A percentile compares a stretch with the other conserved stretches of the same genome.
These are phyloP conservation scores for Lasiosphaeria miniovina DNA, from an alignment of 495 filamentous ascomycete species.

Conservation along the genomic window DNA sequence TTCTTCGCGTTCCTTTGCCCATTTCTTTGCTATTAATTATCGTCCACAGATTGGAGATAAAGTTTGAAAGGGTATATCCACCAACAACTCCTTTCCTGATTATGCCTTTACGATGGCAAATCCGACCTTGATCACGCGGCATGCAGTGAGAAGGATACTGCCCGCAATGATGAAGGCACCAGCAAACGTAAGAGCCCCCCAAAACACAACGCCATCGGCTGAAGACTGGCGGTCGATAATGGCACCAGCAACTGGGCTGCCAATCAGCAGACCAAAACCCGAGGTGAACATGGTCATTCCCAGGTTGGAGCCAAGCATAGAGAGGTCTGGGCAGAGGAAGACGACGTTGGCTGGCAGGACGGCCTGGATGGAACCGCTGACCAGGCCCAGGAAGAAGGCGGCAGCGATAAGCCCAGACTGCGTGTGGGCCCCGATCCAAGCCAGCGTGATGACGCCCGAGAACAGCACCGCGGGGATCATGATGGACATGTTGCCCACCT, in stretches of 20 bases:
- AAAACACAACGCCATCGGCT: not conserved
- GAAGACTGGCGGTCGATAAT: constrained; percentile 18
- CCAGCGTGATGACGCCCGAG: constrained; percentile 31
- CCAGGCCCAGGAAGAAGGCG: constrained; percentile 40
- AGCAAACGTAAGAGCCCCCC: constrained; percentile 12
- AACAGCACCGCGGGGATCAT: constrained; percentile 28
- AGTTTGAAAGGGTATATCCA: not conserved
- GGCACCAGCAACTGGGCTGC: constrained; percentile 63
- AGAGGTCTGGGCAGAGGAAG: constrained; percentile 54
- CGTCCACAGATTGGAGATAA: too few relatives aligned
- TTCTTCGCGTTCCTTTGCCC: too few relatives aligned
- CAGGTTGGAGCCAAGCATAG: constrained; percentile 62
- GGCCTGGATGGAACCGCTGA: constrained; percentile 63
- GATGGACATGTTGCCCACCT: constrained; percentile 35
- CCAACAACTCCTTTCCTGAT: not conserved
- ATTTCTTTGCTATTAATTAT: too few relatives aligned
- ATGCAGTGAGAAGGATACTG: not conserved
- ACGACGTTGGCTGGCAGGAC: constrained; percentile 55
- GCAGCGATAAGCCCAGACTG: constrained; percentile 38
- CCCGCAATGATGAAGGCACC: constrained; percentile 6
- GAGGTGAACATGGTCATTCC: constrained; percentile 61
- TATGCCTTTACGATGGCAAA: constrained; percentile 12
- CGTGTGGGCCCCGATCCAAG: constrained; percentile 35
- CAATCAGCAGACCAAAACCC: constrained; percentile 58
- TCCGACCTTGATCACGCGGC: constrained; percentile 12